Base-by-base conservation (phyloP, 768 basidiomycete species). In the Lenzites betulinus region DNA sequence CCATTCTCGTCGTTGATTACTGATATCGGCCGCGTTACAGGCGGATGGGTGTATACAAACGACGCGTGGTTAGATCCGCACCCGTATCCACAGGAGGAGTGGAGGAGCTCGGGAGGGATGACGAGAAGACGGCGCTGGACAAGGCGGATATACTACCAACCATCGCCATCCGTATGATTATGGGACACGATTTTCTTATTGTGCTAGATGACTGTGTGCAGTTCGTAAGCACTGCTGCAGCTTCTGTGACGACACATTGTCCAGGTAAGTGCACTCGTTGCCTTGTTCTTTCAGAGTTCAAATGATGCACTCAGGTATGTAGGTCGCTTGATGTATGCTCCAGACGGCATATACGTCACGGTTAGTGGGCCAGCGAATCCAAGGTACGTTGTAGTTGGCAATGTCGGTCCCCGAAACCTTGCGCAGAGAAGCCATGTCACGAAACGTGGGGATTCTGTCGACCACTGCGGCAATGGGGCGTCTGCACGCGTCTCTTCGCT, bases 41-140 rank as follows among this genome's bases (percentile, higher is more conserved):
- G 84, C 66, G 92, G 90, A 3, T 93, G 92, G 90, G 83, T 89
- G 15, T 93, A 93, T 67, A 87, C 87, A 8, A 89, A 90, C 62
- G 90, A 92, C 59, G 75, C 80, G 0, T 93, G 92, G 92, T 74
- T 83, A 5, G 78, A 85, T 57, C 77, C 84, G 12, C 56, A 73
- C 69, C 39, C 73, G 69, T 63, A 63, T 70, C 69, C 78, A 72
- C 41, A 77, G 76, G 74, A 73, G 54, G 77, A 68, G 60, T 81
- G 75, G 70, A 79, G 74, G 64, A 76, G 76, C 42, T 44, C 64
- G 0, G 76, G 78, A 3, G 79, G 72, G 1, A 76, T 90, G 63
- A 92, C 90, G 18, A 74, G 90, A 47, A 72, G 90, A 64, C 73
- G 90, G 64, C 75, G 88, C 54, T 92, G 92, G 91, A 74, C 82